These are phyloP conservation scores for Peterozyma xylosa DNA, from an alignment of 805 yeast species.

Conservation along the genomic window DNA sequence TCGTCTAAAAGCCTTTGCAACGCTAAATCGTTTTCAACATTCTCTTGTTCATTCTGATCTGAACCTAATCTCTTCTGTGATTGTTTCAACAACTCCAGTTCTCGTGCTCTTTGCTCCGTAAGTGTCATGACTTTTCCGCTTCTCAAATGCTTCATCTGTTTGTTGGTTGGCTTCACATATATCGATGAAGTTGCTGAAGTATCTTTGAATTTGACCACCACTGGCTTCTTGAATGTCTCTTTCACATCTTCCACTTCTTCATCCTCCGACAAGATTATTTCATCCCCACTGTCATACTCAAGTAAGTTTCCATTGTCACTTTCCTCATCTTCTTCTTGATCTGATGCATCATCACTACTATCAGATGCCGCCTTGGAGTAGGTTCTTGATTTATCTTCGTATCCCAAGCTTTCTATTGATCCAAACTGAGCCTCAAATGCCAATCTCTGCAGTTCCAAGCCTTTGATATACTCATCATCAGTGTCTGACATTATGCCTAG, in stretches of 20 bases:
- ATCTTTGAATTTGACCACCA: slow-evolving; percentile 40
- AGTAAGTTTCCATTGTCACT: slow-evolving; percentile 3
- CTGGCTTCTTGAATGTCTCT: slow-evolving; percentile 25
- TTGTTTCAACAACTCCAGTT: slow-evolving; percentile 20
- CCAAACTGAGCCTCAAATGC: slow-evolving; percentile 41
- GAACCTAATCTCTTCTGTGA: slow-evolving; percentile 12
- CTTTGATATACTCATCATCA: slow-evolving; percentile 10
- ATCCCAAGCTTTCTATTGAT: slow-evolving; percentile 27
- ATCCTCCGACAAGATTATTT: slow-evolving; percentile 10
- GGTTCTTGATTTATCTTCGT: slow-evolving; percentile 13
- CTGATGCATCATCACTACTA: slow-evolving; percentile 9
- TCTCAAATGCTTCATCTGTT: slow-evolving; percentile 44
- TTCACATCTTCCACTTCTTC: slow-evolving; percentile 11
- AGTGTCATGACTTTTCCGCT: slow-evolving; percentile 57
- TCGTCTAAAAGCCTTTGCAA: slow-evolving; percentile 63
- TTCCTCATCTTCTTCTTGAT: slow-evolving; percentile 20
- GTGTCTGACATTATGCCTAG: neutral
- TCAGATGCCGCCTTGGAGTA: neutral
- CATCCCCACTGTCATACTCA: slow-evolving; percentile 2
- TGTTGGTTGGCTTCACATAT: slow-evolving; percentile 28
- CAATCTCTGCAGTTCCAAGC: slow-evolving; percentile 32
- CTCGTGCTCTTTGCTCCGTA: slow-evolving; percentile 14
- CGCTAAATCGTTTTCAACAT: slow-evolving; percentile 64
- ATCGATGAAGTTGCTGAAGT: slow-evolving; percentile 15
- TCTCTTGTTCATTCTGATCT: slow-evolving; percentile 35